These are phyloP conservation scores for Phytophthora pistaciae DNA, from an alignment of 352 stramenopile genomes.

Conservation along the genomic window DNA sequence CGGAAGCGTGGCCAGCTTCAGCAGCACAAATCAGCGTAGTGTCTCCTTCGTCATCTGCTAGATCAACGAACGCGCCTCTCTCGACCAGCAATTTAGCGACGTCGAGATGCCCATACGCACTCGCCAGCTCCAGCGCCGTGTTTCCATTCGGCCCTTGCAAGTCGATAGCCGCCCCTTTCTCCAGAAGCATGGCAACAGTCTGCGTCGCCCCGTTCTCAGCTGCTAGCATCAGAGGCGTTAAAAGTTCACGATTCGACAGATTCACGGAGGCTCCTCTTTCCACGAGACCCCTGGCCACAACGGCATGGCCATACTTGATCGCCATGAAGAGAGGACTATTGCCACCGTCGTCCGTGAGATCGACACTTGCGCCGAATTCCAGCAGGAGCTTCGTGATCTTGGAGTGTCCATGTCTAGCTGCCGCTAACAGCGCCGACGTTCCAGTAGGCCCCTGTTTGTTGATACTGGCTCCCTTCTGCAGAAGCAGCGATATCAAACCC, in stretches of 20 bases:
- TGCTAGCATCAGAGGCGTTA: background rate
- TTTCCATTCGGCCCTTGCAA: background rate
- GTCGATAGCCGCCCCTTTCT: background rate
- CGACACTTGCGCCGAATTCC: background rate
- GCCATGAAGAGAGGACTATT: background rate
- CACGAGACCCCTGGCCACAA: background rate
- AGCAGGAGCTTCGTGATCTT: background rate
- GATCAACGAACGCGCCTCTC: background rate
- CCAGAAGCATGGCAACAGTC: background rate
- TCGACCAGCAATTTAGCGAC: background rate
- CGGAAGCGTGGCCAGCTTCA: background rate
- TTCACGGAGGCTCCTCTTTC: background rate
- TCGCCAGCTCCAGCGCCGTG: background rate
- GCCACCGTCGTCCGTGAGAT: background rate
- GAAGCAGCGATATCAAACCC: background rate
- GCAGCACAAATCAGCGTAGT: slow-evolving; percentile 8
- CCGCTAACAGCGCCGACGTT: background rate
- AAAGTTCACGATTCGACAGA: background rate
- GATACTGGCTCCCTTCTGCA: background rate
- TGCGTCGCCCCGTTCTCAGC: background rate
- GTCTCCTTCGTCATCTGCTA: background rate
- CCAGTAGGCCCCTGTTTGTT: background rate
- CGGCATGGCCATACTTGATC: background rate
- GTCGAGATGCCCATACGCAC: background rate
- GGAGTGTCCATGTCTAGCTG: background rate